A percentile compares a stretch with the other conserved stretches of the same genome.
These are phyloP conservation scores for Astrephomene gubernaculifera DNA, from an alignment of 139 green algal genomes.

Conservation along the genomic window DNA sequence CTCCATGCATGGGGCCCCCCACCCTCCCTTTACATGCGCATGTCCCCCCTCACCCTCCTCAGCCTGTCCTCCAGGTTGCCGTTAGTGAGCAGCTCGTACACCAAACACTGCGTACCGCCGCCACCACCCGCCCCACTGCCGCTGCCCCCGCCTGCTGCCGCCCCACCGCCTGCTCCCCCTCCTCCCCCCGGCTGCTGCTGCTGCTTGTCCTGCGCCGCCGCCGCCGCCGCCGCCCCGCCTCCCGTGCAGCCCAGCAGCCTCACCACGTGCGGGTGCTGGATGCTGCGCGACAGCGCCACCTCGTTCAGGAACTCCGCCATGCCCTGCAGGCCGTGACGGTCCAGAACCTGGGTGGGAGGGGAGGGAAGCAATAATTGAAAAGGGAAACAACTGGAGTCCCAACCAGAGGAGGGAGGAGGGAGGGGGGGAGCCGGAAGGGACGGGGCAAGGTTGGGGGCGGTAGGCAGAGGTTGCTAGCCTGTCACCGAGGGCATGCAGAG, in stretches of 20 bases:
- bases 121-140: neutral
- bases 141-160: neutral
- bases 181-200: neutral
- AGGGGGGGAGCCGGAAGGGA: neutral
- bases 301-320: constrained; percentile 62
- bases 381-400: no score
- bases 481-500: no score
- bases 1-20: no score
- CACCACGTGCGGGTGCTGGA: constrained; percentile 59
- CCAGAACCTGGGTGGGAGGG: constrained; percentile 53
- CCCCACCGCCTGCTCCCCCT: neutral
- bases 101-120: constrained; percentile 48
- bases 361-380: no score
- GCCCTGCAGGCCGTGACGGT: constrained; percentile 60
- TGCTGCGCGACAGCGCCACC: constrained; percentile 35
- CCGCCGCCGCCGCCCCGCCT: constrained; percentile 10
- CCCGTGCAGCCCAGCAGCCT: constrained; percentile 58
- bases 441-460: neutral
- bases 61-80: constrained; percentile 60
- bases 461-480: no score
- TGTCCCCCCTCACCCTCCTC: constrained; percentile 13
- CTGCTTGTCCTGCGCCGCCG: no score
- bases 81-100: constrained; percentile 63
- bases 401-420: no score
- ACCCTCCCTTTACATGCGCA: no score